Base-by-base conservation (phyloP, 2,329 filamentous ascomycete genomes). In the Meredithiella fracta region DNA sequence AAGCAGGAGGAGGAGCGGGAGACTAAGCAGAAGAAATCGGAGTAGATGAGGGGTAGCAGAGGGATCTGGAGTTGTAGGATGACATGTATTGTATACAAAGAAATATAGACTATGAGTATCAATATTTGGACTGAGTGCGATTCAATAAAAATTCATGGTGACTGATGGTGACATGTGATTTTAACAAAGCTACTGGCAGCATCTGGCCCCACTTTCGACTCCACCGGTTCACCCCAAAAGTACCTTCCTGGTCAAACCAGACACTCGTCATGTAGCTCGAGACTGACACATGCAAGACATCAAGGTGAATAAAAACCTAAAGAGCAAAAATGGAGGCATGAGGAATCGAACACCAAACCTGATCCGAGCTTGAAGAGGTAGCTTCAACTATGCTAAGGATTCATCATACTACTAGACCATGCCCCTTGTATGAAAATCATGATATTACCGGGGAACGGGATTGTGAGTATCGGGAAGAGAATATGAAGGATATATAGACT, bases 1-100 rank as follows among this genome's bases (percentile, higher is more conserved):
- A 78, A 82, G 62, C 70, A 73, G 67, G 73, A 66, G 59, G 62
- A 67, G 56, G 67, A 61, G 25, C 58, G 60, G 20, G 63, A 67
- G 60, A 17, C 31, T 31, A 52, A 59, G 54, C 50, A 31, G n/a
- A 53, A 59, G 57, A 59, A 59, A 44, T 49, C 29, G 17, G 54
- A 59, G 57, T 56, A 56, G 40, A 51, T n/a, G 5, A 25, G 17
- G 44, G 40, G 38, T 22, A 29, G 25, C n/a, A 3, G 20, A 11
- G 37, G 5, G 8, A 3, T 47, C 3, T 25, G 8, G 40, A 8
- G 20, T 44, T n/a, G 8, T 44, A 44, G 8, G n/a, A 17, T 3
- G 40, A 44, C 4, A 20, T 44, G n/a, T n/a, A 44, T 44, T 20
- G 2, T 17, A 44, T 17, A 44, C 8, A 44, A 22, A 44, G 15